Conservation (phyloP, 208 protist genomes). For the Leishmania turanica region DNA sequence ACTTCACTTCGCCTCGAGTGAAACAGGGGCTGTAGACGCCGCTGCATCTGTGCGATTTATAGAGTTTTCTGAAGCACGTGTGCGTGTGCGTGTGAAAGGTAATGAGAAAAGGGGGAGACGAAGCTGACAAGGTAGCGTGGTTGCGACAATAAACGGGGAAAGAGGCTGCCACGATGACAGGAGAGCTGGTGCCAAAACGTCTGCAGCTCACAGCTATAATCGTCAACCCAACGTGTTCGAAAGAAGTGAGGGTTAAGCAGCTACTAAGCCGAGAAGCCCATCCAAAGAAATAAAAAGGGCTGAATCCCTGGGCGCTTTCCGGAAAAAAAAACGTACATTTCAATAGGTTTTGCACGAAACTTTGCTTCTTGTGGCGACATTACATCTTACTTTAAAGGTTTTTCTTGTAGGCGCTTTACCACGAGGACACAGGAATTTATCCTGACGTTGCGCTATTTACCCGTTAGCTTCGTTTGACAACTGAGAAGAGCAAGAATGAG, state of each 20-base stretch:
- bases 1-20: background rate
- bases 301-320: background rate
- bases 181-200: background rate
- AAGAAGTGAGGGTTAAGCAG: background rate
- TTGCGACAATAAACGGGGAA: background rate
- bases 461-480: background rate
- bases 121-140: background rate
- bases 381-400: background rate
- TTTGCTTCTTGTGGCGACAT: background rate
- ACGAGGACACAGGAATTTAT: background rate
- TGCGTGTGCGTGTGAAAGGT: background rate
- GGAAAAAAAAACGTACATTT: no score
- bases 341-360: no score
- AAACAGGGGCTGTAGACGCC: constrained; percentile 7
- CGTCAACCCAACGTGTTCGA: background rate
- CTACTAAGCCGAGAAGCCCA: background rate
- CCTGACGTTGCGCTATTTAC: background rate
- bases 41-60: constrained; percentile 18
- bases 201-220: background rate
- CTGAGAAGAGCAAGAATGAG: background rate
- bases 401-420: background rate
- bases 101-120: background rate
- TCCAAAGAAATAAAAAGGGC: background rate
- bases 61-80: constrained; percentile 6
- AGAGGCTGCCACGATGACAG: background rate